These are phyloP conservation scores for Lepiota subincarnata DNA, from an alignment of 768 basidiomycete species.

Conservation along the genomic window DNA sequence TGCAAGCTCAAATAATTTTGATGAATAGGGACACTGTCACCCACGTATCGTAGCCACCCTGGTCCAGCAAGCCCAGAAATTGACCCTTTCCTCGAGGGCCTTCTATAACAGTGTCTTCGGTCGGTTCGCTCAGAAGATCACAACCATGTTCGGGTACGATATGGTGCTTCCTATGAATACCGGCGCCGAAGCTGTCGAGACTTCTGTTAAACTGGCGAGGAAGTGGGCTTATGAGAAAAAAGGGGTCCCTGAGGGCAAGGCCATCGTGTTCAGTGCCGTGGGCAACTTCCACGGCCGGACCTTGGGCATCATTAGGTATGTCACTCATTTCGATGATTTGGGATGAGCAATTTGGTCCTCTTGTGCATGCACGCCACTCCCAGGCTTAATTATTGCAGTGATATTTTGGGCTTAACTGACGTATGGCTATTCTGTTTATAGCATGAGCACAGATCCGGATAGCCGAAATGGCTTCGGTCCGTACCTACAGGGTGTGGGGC, in stretches of 20 bases:
- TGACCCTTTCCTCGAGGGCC: constrained; percentile 92
- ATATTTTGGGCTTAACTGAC: constrained; percentile 4
- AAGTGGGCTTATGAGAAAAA: constrained; percentile 97
- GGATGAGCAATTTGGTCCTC: constrained; percentile 6
- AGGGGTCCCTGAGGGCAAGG: constrained; percentile 74
- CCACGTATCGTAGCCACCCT: constrained; percentile 81
- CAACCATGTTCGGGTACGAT: constrained; percentile 83
- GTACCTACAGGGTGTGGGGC: constrained; percentile 82
- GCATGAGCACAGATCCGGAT: constrained; percentile 95
- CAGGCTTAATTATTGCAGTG: background rate
- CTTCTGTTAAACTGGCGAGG: constrained; percentile 89
- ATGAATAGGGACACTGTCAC: constrained; percentile 80
- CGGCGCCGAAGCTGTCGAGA: constrained; percentile 97
- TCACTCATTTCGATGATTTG: constrained; percentile 10
- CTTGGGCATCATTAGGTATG: constrained; percentile 77
- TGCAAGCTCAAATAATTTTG: constrained; percentile 1
- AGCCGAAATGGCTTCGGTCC: constrained; percentile 87
- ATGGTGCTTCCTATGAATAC: constrained; percentile 99
- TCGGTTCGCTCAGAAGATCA: constrained; percentile 82
- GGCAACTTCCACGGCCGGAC: constrained; percentile 98
- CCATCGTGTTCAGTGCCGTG: constrained; percentile 78
- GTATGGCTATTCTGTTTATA: constrained; percentile 23
- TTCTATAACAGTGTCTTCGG: constrained; percentile 95
- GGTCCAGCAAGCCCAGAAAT: constrained; percentile 77
- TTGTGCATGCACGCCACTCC: too few relatives aligned